phyloP scores from a whole-genome alignment of 805 yeast species.

The Hanseniaspora occidentalis region DNA sequence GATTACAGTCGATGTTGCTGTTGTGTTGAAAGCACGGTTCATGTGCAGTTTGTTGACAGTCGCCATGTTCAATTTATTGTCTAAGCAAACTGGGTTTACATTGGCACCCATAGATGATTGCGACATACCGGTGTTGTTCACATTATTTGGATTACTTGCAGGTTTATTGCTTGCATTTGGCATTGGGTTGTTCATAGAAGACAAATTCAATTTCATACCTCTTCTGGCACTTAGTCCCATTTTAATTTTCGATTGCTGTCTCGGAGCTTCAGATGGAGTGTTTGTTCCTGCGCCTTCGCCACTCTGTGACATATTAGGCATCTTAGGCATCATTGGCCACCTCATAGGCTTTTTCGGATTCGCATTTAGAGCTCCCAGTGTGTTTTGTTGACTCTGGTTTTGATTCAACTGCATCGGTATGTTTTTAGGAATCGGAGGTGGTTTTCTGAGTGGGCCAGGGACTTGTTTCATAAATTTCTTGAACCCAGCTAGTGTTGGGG shows the following conservation, averaged over 20 bases:
- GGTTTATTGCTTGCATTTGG: conserved; percentile 7
- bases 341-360: neutral
- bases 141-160: conserved; percentile 10
- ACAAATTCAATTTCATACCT: conserved; percentile 55
- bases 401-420: neutral
- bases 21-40: conserved; percentile 7
- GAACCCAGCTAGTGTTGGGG: neutral
- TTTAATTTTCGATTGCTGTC: conserved; percentile 51
- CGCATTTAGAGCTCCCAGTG: neutral
- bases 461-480: neutral
- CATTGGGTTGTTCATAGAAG: conserved; percentile 2
- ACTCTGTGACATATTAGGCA: neutral
- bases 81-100: no score
- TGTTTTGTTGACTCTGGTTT: neutral
- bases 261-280: conserved; percentile 33
- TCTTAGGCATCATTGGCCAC: neutral
- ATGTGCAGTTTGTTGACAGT: conserved; percentile 20
- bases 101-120: no score
- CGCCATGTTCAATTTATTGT: no score
- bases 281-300: neutral
- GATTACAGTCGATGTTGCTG: conserved; percentile 8
- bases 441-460: conserved; percentile 5
- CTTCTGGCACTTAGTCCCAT: conserved; percentile 74
- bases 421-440: conserved; percentile 3
- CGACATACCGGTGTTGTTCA: conserved; percentile 15